Base-by-base conservation (phyloP, 2,329 filamentous ascomycete species). In the Truncatella angustata region DNA sequence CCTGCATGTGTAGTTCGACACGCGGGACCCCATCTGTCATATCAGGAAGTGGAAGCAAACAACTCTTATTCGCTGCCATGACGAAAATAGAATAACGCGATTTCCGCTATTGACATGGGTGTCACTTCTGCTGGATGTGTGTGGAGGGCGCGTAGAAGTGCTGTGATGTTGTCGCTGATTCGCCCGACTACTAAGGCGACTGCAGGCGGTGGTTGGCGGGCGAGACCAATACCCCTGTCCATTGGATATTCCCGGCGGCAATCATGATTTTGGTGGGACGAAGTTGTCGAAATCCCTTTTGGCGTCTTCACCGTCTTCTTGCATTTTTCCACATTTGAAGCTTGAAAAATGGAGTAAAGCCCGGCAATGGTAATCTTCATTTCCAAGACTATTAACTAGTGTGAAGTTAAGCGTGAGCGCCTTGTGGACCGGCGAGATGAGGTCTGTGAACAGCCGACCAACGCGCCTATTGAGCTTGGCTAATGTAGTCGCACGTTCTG, bases 91-190 rank as follows among this genome's bases (percentile, higher is more conserved):
- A 11, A 23, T 21, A 14, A 18, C 32, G 34, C 34, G 7, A 20
- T 28, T 37, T 11, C 34, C 28, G 28, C 24, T 18, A 11, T 23
- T 11, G 32, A 24, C 40, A 39, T 39, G 36, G 36, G 18, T 39
- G 16, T 20, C 43, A 24, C 43, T 28, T 32, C 43, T 46, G 35
- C 20, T 40, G 47, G 21, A 18, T 26, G 35, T 20, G 28, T 32
- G 46, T 14, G 18, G 23, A 18, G 23, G 47, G 47, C 47, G 47
- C 47, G 47, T 50, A 50, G 47, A 42, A 43, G 40, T 23, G 46
- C 23, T 50, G 47, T 50, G 47, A 50, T 39, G 28, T 16, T 26
- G 21, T 14, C 21, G 47, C 47, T 50, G 35, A 50, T 50, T 50
- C 47, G 47, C 14, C 26, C 47, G 47, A 32, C 26, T 32, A 32